Evolutionary conservation across 2,329 filamentous ascomycete genomes (phyloP).

Genomic region (Aspergillus neoniger): DNA sequence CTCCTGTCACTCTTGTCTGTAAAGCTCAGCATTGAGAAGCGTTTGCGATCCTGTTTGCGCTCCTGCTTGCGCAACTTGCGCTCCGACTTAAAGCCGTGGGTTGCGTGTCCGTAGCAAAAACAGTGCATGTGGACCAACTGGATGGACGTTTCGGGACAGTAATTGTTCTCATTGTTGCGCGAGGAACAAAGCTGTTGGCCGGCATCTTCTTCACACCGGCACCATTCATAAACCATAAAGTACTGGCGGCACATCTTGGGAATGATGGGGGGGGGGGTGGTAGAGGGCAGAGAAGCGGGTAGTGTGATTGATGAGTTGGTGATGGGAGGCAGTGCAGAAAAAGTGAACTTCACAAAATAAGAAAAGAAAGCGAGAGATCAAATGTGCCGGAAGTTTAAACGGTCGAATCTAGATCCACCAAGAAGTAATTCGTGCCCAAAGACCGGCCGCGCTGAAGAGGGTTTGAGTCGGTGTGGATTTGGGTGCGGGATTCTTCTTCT

Average conservation of each 20-base stretch:
- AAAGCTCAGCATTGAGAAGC: conserved; percentile 7
- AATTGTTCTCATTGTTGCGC: conserved; percentile 24
- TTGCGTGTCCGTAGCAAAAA: conserved; percentile 41
- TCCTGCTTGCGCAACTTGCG: conserved; percentile 31
- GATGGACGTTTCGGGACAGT: conserved; percentile 34
- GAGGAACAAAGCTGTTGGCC: conserved; percentile 34
- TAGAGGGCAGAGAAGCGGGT: neutral
- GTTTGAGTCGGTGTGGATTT: conserved; percentile 5
- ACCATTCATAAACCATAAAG: conserved; percentile 41
- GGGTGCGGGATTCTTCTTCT: neutral
- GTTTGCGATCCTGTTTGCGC: conserved; percentile 8
- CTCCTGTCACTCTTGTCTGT: conserved; percentile 7
- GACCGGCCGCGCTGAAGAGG: neutral
- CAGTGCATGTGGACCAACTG: conserved; percentile 44
- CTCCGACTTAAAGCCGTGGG: conserved; percentile 34
- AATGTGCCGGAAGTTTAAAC: neutral
- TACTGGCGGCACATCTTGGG: conserved; percentile 40
- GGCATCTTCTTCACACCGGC: conserved; percentile 41
- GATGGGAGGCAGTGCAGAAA: neutral
- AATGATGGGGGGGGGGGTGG: too few relatives aligned
- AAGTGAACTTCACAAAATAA: neutral
- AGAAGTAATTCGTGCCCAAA: conserved; percentile 4
- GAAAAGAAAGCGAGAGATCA: neutral
- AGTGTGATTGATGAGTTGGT: neutral
- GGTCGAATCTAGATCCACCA: neutral